Evolutionary conservation across 2,329 filamentous ascomycete genomes (phyloP), one percentile per base, ranked within the genome.

Genomic region (Aspergillus tubingensis): DNA sequence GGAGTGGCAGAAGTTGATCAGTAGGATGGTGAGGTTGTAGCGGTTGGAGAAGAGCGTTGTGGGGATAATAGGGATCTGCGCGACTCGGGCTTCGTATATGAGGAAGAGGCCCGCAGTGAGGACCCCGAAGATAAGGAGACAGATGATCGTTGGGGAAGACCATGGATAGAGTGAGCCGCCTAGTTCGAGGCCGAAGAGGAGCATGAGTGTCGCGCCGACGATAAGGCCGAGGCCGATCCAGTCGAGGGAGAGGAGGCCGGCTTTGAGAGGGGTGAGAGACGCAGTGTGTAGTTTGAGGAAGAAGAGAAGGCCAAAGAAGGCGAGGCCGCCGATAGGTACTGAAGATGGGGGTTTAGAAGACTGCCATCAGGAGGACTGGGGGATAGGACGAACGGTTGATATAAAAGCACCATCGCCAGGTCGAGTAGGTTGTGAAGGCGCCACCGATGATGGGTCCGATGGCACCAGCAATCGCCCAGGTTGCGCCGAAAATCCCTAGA

Each of bases 31-130:
- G 41, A 88, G 70, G 70, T 88, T 90, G 5, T 84, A 87, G 6
- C 78, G 72, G 30, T 82, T 79, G 38, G 77, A 78, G 76, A 93
- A 92, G 17, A 94, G 79, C 1, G 81, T 79, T 10, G 89, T 75
- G 0, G 90, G 91, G 73, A 92, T 90, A 61, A 96, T 80, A 1
- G 92, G 91, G 65, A 89, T 91, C 58, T 82, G 84, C 49, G 91
- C 89, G 36, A 89, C 69, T 67, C 86, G 87, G 77, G 83, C 85
- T 76, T 96, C 91, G 68, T 88, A 86, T 27, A 90, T 47, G 59
- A 88, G 74, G 75, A 96, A 96, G 30, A 92, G 64, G 13, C 64
- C 82, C 21, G 88, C 78, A 7, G 82, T 80, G 32, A 89, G 60
- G 23, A 83, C 70, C 27, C 91, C 90, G 67, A 92, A 91, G 43